These are phyloP conservation scores for Triticum urartu DNA, from an alignment of 176 grass and related monocot species.

Conservation along the genomic window DNA sequence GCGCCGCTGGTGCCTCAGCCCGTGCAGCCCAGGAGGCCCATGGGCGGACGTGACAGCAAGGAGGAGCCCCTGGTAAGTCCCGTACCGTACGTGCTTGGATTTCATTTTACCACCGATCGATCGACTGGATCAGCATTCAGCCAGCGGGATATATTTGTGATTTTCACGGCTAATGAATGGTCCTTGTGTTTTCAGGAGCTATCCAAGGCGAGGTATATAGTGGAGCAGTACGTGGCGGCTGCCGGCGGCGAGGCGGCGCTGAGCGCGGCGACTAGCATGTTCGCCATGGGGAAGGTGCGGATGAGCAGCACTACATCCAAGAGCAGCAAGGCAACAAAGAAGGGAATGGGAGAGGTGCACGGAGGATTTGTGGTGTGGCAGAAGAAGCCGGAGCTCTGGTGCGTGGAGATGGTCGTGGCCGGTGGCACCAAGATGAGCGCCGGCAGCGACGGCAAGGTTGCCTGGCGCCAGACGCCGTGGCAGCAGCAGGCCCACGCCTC, in stretches of 20 bases:
- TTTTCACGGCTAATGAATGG: not conserved
- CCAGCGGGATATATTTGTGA: not conserved
- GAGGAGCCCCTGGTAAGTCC: slow-evolving; percentile 54
- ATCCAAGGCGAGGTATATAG: slow-evolving; percentile 72
- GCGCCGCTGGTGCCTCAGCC: slow-evolving; percentile 79
- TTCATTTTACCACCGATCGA: not conserved
- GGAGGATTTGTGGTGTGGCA: slow-evolving; percentile 91
- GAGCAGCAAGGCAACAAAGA: slow-evolving; percentile 30
- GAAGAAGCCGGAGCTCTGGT: slow-evolving; percentile 77
- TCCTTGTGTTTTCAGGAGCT: slow-evolving; percentile 40
- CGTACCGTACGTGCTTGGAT: too few relatives aligned
- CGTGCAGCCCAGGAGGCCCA: slow-evolving; percentile 36
- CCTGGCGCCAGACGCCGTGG: slow-evolving; percentile 85
- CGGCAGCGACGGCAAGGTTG: slow-evolving; percentile 70
- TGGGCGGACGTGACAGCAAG: slow-evolving; percentile 32
- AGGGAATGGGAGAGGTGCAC: slow-evolving; percentile 37
- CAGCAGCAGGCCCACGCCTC: slow-evolving; percentile 89
- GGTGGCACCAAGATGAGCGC: slow-evolving; percentile 77
- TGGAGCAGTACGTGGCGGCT: slow-evolving; percentile 90
- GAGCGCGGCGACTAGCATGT: slow-evolving; percentile 69
- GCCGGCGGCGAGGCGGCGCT: slow-evolving; percentile 67
- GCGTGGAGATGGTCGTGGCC: slow-evolving; percentile 75
- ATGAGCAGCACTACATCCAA: slow-evolving; percentile 44
- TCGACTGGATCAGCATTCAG: too few relatives aligned
- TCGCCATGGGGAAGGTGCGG: slow-evolving; percentile 72